Base-by-base conservation (phyloP, 1,284 basidiomycete genomes). In the Omphalotus olearius region DNA sequence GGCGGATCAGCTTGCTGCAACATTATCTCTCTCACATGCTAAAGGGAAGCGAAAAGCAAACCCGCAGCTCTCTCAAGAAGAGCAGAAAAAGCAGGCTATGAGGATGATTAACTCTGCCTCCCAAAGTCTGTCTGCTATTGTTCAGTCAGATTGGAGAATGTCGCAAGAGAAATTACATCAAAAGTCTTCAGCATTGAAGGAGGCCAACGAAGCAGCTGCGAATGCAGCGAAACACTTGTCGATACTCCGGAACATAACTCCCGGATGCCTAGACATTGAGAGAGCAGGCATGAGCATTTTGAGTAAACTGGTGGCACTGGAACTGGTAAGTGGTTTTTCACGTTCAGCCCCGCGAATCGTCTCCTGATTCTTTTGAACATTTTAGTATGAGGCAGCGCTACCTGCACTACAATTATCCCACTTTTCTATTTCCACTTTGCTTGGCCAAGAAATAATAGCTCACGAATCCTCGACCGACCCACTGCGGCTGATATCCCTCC, bases 261-360 rank as follows among this genome's bases (percentile, higher is more conserved):
- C 73, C 0, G 69, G 66, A 2, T 75, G 78, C 54, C n/a, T 86
- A 14, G 83, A 90, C 58, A 73, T 88, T 2, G 89, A 91, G 64
- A 73, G 83, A 37, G 85, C 85, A 0, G 86, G 84, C 1, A 75
- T 75, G 46, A 83, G 80, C 55, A 66, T 89, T 3, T 62, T 80
- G 5, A 80, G 78, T 9, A 89, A 88, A 61, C 65, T 90, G 0
- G 68, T 88, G 14, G 60, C 73, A 25, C 63, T 89, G 45, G 84
- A 87, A 56, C 70, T 85, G 79, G 85, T 88, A 60, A 52, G 82
- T 68, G 50, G 4, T 13, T 33, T n/a, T 25, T 20, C 18, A 35
- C 52, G 13, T 44, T 45, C 16, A 38, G 35, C 35, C 6, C 44
- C 18, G 18, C 36, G 4, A 6, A n/a, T 2, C 16, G 13, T 3